Evolutionary conservation across 2,329 filamentous ascomycete species (phyloP).

Genomic region (Sarocladium oryzae): DNA sequence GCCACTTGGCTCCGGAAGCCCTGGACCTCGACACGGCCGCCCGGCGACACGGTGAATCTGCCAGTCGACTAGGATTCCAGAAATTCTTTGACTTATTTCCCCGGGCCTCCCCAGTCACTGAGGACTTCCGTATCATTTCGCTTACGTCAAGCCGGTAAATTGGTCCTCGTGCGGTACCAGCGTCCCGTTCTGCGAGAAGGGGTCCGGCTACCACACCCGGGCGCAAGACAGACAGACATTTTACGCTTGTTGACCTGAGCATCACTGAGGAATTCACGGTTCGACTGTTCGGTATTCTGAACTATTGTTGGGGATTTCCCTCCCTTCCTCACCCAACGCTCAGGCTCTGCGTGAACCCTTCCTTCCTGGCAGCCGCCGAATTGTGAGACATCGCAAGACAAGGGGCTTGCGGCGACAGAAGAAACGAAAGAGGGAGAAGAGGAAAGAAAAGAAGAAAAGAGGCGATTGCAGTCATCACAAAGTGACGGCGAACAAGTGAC

Average conservation of each 20-base stretch:
- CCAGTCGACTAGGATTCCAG: constrained; percentile 14
- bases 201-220: constrained; percentile 12
- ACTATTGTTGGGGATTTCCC: background rate
- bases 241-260: background rate
- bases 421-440: background rate
- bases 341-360: background rate
- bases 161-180: constrained; percentile 15
- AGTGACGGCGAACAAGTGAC: background rate
- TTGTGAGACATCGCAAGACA: background rate
- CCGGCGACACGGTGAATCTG: background rate
- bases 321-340: too few species aligned
- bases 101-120: constrained; percentile 12
- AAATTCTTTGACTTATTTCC: background rate
- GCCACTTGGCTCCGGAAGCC: background rate
- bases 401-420: background rate
- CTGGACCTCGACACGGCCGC: background rate
- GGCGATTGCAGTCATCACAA: background rate
- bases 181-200: constrained; percentile 12
- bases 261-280: constrained; percentile 3
- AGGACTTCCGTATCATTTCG: constrained; percentile 25
- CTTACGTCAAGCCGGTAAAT: constrained; percentile 28
- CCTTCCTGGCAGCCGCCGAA: background rate
- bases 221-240: background rate
- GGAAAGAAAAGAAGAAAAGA: background rate
- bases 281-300: background rate